phyloP scores from a whole-genome alignment of 2,329 filamentous ascomycete species.

The Bipolaris gigantea region DNA sequence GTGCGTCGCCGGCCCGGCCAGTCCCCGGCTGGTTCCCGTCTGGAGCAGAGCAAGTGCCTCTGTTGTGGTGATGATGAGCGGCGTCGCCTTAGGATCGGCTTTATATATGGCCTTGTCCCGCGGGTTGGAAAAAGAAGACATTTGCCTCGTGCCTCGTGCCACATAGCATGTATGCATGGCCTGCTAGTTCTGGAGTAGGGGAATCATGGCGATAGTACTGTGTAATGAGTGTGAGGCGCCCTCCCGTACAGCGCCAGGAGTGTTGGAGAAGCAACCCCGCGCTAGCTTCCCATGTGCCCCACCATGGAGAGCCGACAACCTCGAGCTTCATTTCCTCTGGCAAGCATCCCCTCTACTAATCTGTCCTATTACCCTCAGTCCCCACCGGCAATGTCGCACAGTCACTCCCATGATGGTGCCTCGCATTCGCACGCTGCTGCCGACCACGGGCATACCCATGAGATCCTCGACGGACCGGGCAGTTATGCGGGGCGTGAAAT shows the following conservation, averaged over 20 bases:
- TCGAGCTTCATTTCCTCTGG: constrained; percentile 8
- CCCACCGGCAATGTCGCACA: constrained; percentile 31
- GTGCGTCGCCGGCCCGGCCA: constrained; percentile 12
- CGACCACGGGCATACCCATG: constrained; percentile 92
- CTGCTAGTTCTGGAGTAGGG: too few species aligned
- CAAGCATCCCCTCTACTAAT: not conserved
- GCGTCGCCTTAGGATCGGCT: constrained; percentile 12
- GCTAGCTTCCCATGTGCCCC: constrained; percentile 21
- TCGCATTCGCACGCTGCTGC: constrained; percentile 53
- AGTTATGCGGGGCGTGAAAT: constrained; percentile 89
- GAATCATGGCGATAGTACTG: not conserved
- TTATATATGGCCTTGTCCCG: constrained; percentile 3
- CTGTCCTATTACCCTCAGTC: not conserved
- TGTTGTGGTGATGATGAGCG: constrained; percentile 16
- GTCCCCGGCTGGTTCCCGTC: not conserved
- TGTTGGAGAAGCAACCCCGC: constrained; percentile 18
- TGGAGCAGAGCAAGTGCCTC: not conserved
- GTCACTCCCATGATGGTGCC: constrained; percentile 42
- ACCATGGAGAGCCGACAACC: constrained; percentile 19
- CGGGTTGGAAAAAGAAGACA: not conserved
- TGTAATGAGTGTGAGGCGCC: too few species aligned
- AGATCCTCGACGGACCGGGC: constrained; percentile 91
- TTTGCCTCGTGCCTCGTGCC: not conserved
- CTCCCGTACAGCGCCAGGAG: constrained; percentile 5
- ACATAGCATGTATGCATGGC: too few species aligned